Evolutionary conservation across 495 filamentous ascomycete genomes (phyloP).

Genomic region (Penicillium samsonianum): DNA sequence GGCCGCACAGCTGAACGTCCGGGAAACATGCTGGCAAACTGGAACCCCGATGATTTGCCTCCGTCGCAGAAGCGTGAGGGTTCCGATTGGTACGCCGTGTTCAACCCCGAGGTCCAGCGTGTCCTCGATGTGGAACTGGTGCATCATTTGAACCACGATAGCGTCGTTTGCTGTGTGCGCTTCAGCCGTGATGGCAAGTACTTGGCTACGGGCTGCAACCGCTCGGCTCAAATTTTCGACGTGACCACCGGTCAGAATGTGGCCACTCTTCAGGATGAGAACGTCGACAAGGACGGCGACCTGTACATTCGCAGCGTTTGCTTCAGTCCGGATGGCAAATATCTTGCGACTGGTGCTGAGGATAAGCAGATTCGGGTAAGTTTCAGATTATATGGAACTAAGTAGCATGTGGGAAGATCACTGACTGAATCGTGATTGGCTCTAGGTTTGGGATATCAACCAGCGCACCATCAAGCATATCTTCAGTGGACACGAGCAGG

Average conservation of each 20-base stretch:
- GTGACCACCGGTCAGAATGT: slow-evolving; percentile 76
- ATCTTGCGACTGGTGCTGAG: slow-evolving; percentile 84
- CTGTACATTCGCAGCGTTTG: slow-evolving; percentile 90
- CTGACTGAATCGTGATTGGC: slow-evolving; percentile 13
- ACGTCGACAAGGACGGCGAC: slow-evolving; percentile 79
- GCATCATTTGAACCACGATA: slow-evolving; percentile 83
- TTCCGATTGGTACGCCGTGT: slow-evolving; percentile 84
- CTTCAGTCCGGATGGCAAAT: slow-evolving; percentile 89
- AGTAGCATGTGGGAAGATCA: background rate
- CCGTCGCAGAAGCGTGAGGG: slow-evolving; percentile 80
- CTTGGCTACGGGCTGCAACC: slow-evolving; percentile 86
- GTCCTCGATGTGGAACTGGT: slow-evolving; percentile 84
- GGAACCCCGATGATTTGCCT: slow-evolving; percentile 82
- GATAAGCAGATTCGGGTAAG: slow-evolving; percentile 88
- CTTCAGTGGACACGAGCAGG: slow-evolving; percentile 85
- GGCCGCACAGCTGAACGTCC: slow-evolving; percentile 47
- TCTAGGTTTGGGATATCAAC: slow-evolving; percentile 85
- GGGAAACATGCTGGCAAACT: slow-evolving; percentile 81
- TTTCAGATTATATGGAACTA: slow-evolving; percentile 13
- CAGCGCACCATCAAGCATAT: slow-evolving; percentile 74
- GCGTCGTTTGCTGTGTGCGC: slow-evolving; percentile 86
- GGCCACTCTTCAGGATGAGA: slow-evolving; percentile 78
- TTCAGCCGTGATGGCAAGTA: slow-evolving; percentile 89
- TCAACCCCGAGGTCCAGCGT: slow-evolving; percentile 82
- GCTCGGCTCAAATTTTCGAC: slow-evolving; percentile 88